Conservation (phyloP, 2,329 filamentous ascomycete genomes). For the Corynespora cassiicola region DNA sequence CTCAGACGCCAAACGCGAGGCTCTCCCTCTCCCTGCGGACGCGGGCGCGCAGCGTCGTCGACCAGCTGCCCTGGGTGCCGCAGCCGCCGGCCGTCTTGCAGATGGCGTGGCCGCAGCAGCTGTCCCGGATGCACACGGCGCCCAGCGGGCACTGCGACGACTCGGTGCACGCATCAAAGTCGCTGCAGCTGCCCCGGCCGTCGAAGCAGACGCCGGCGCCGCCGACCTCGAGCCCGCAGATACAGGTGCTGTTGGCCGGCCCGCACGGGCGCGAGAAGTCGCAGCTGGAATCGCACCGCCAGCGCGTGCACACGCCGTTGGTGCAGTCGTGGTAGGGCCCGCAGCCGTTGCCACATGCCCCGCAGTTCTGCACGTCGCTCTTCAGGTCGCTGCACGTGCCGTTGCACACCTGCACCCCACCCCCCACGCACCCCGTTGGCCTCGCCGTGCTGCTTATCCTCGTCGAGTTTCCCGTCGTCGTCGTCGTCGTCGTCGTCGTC, state of each 20-base stretch:
- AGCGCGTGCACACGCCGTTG: slow-evolving; percentile 42
- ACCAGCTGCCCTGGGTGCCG: no score
- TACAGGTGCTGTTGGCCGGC: slow-evolving; percentile 22
- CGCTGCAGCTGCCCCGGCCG: slow-evolving; percentile 20
- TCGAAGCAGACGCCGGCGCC: slow-evolving; percentile 39
- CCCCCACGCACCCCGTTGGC: slow-evolving; percentile 19
- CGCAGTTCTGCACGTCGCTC: slow-evolving; percentile 31
- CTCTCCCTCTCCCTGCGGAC: no score
- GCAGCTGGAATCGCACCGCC: slow-evolving; percentile 37
- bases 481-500: slow-evolving; percentile 3
- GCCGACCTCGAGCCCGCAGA: slow-evolving; percentile 30
- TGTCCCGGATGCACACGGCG: slow-evolving; percentile 21
- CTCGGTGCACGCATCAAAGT: slow-evolving; percentile 6
- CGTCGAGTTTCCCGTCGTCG: slow-evolving; percentile 11
- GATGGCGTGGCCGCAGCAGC: slow-evolving; percentile 22
- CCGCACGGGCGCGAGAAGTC: slow-evolving; percentile 31
- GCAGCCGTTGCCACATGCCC: slow-evolving; percentile 33
- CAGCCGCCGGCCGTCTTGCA: no score
- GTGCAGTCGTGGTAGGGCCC: slow-evolving; percentile 25
- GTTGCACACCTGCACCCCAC: slow-evolving; percentile 22
- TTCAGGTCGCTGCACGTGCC: slow-evolving; percentile 30
- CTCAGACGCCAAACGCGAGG: no score
- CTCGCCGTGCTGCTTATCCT: no score
- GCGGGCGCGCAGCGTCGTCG: no score
- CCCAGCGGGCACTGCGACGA: slow-evolving; percentile 20